Percentiles rank a stretch among this genome's conserved stretches.
Conservation (phyloP, 2,329 filamentous ascomycete genomes). For the Whalleya microplaca region DNA sequence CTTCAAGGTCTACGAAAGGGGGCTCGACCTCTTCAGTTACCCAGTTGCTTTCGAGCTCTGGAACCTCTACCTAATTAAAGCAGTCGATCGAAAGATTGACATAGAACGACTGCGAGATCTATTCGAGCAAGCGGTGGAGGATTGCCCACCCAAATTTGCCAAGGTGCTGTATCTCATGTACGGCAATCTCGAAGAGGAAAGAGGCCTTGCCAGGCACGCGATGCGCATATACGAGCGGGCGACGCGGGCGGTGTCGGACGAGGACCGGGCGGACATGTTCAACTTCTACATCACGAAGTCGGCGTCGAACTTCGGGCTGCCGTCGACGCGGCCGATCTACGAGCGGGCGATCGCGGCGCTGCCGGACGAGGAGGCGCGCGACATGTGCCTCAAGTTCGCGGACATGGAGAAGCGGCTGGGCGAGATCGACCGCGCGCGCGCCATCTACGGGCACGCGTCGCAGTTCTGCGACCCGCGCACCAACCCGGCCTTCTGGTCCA, state of each 20-base stretch:
- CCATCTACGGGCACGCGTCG: constrained; percentile 94
- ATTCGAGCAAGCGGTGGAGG: constrained; percentile 96
- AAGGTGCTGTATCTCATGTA: constrained; percentile 98
- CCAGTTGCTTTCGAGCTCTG: constrained; percentile 97
- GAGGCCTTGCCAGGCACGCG: constrained; percentile 89
- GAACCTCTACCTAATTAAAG: constrained; percentile 98
- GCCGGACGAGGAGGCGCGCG: constrained; percentile 88
- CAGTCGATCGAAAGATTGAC: constrained; percentile 91
- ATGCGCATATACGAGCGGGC: constrained; percentile 99
- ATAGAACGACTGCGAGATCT: constrained; percentile 93
- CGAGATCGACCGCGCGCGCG: constrained; percentile 91
- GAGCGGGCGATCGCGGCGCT: constrained; percentile 93
- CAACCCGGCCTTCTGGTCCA: constrained; percentile 88
- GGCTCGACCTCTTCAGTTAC: constrained; percentile 97
- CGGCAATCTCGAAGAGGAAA: constrained; percentile 93
- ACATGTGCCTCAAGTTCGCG: constrained; percentile 99
- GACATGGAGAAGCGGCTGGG: constrained; percentile 92
- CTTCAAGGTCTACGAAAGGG: constrained; percentile 96
- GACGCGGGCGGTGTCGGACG: constrained; percentile 90
- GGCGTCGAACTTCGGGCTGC: constrained; percentile 94
- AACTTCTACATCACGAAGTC: constrained; percentile 99
- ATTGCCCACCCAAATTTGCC: constrained; percentile 92
- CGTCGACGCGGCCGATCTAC: constrained; percentile 93
- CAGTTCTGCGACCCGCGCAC: constrained; percentile 97
- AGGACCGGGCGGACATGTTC: constrained; percentile 96